Base-by-base conservation (phyloP, 129 eudicot species). In the Artemisia tridentata region DNA sequence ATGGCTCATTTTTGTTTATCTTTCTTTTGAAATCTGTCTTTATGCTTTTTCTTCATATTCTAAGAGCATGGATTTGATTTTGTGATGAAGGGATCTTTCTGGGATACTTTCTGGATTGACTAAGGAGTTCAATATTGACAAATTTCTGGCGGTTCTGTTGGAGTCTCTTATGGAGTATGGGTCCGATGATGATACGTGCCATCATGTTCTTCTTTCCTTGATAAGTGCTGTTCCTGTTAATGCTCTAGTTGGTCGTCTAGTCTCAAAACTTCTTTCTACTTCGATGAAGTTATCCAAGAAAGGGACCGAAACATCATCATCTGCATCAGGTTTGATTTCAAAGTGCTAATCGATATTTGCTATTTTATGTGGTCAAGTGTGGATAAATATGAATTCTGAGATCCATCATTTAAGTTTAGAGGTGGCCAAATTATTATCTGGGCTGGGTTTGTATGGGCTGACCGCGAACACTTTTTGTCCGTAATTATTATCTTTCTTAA, bases 61-160 rank as follows among this genome's bases (percentile, higher is more conserved):
- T 65, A 16, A 52, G 72, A 57, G 31, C 63, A 31, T 23, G 48
- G 69, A 59, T 48, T 76, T 77, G 67, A 53, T 65, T 50, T 74
- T 53, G 11, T 65, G 76, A 53, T 75, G 76, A 59, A 93, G 96
- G 77, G 95, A 87, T 78, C 82, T 93, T 67, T 56, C 86, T 12
- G 81, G 83, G 50, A 63, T 85, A 80, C 92, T 93, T 57, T 27
- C 65, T 66, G 88, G 81, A 29, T 72, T 93, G 84, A 69, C 81
- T 31, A 74, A 82, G 78, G 95, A 86, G 73, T 93, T 89, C 85
- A 87, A 93, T 23, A 85, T 87, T 27, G 96, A 93, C 53, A 87
- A 80, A 77, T 93, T 93, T 79, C 41, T 93, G 65, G 49, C 71
- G 27, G 72, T 87, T 49, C 62, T 93, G 66, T 75, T 93, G 84